Evolutionary conservation across 768 basidiomycete species (phyloP).

Genomic region (Boletus rex-veris): DNA sequence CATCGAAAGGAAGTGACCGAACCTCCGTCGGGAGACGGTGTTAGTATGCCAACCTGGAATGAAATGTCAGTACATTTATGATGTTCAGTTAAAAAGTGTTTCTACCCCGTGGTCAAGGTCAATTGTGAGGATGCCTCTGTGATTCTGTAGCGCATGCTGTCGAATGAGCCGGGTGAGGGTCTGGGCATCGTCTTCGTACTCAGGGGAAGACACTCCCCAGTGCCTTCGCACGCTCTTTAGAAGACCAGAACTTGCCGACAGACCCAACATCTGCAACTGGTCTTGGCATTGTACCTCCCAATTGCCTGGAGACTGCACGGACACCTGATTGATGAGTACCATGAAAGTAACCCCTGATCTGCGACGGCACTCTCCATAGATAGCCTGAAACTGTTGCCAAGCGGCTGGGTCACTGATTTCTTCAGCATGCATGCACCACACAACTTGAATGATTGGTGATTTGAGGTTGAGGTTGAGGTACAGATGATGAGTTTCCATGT

Average conservation of each 20-base stretch:
- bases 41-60: no score
- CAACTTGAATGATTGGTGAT: not conserved
- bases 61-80: no score
- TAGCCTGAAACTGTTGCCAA: not conserved
- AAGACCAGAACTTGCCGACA: not conserved
- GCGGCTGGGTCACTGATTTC: not conserved
- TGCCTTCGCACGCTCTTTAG: not conserved
- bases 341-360: not conserved
- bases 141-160: not conserved
- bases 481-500: no score
- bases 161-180: not conserved
- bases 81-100: no score
- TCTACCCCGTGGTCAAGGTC: no score
- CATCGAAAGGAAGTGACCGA: no score
- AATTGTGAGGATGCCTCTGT: no score
- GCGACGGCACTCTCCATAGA: not conserved
- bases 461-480: no score
- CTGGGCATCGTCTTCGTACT: not conserved
- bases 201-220: not conserved
- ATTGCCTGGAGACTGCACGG: not conserved
- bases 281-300: not conserved
- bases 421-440: not conserved
- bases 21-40: no score
- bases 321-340: not conserved
- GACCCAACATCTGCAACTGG: not conserved